Conservation (phyloP, 2,329 filamentous ascomycete species). For the Cryphonectria naterciae region DNA sequence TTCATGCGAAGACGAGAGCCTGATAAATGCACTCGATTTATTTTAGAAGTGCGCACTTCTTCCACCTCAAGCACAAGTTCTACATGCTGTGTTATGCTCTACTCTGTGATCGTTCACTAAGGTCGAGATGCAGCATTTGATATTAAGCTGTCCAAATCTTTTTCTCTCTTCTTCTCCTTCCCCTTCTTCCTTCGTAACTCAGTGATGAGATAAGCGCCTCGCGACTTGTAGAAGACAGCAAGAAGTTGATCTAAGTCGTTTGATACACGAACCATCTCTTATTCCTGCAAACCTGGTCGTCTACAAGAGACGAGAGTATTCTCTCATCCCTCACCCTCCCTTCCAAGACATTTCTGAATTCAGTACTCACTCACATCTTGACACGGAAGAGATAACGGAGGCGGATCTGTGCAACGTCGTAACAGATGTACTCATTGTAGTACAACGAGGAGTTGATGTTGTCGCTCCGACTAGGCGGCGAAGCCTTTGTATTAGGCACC, state of each 20-base stretch:
- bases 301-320: not conserved
- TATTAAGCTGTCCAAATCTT: not conserved
- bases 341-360: not conserved
- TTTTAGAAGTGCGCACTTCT: not conserved
- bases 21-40: not conserved
- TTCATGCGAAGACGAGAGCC: not conserved
- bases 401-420: constrained; percentile 71
- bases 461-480: constrained; percentile 50
- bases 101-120: not conserved
- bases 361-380: constrained; percentile 45
- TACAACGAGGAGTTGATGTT: constrained; percentile 52
- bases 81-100: not conserved
- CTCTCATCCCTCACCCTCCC: not conserved
- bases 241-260: not conserved
- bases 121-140: not conserved
- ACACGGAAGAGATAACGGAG: constrained; percentile 72
- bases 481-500: constrained; percentile 60
- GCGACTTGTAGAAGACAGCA: not conserved
- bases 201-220: not conserved
- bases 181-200: not conserved
- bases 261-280: not conserved
- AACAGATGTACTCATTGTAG: constrained; percentile 78
- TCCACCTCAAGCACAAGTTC: not conserved
- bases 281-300: not conserved
- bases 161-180: not conserved